A percentile compares a stretch with the other conserved stretches of the same genome.
These are phyloP conservation scores for Biscutella auriculata DNA, from an alignment of 441 rosid genomes.

Conservation along the genomic window DNA sequence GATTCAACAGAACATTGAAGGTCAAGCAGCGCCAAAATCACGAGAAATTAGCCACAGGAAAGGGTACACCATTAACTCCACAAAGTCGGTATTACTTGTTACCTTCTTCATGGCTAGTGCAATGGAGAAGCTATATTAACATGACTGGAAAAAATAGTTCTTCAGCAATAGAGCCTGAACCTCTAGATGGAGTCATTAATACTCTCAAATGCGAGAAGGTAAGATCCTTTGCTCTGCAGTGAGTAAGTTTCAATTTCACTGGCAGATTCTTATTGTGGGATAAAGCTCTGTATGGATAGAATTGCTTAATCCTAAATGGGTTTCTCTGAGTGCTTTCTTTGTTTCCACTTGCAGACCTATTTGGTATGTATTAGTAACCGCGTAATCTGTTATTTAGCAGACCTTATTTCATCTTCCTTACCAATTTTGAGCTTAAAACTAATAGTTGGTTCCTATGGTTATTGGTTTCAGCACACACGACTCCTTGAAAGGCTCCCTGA, in stretches of 20 bases:
- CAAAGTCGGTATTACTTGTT: constrained; percentile 59
- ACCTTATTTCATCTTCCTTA: background rate
- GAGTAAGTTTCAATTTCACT: constrained; percentile 1
- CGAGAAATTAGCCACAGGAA: constrained; percentile 71
- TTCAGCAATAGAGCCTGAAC: constrained; percentile 57
- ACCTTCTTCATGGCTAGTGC: constrained; percentile 75
- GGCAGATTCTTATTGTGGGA: background rate
- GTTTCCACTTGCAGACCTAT: background rate
- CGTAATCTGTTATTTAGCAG: background rate
- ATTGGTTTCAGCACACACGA: constrained; percentile 52
- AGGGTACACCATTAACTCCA: constrained; percentile 43
- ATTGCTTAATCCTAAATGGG: background rate
- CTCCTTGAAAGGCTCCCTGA: constrained; percentile 86
- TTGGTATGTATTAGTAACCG: background rate
- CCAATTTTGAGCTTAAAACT: constrained; percentile 5
- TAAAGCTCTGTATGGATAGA: background rate
- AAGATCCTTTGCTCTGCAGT: constrained; percentile 2
- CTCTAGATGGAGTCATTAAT: constrained; percentile 48
- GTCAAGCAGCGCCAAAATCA: constrained; percentile 82
- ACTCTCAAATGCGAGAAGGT: constrained; percentile 89
- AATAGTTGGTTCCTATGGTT: constrained; percentile 14
- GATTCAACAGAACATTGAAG: constrained; percentile 60
- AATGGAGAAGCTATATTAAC: constrained; percentile 77
- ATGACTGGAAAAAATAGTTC: constrained; percentile 62
- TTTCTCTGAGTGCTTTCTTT: background rate